These are phyloP conservation scores for Achaetomiella virescens DNA, from an alignment of 495 filamentous ascomycete species.

Conservation along the genomic window DNA sequence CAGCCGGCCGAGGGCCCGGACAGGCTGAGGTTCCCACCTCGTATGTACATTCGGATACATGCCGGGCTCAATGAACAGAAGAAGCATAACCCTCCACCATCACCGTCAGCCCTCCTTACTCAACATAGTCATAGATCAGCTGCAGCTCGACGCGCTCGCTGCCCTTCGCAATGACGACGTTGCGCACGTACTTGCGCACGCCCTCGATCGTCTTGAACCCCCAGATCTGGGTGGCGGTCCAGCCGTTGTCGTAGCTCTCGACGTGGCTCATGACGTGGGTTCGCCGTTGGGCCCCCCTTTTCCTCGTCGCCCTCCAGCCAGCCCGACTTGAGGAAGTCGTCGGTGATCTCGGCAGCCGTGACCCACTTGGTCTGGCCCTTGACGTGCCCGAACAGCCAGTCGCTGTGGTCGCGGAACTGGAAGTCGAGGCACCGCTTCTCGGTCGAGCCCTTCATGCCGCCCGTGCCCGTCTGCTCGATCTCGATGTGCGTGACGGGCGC, in stretches of 20 bases:
- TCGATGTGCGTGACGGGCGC: slow-evolving; percentile 61
- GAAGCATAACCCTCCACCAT: background rate
- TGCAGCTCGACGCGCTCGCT: slow-evolving; percentile 53
- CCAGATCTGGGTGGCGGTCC: slow-evolving; percentile 56
- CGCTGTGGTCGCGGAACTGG: slow-evolving; percentile 60
- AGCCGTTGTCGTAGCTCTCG: slow-evolving; percentile 48
- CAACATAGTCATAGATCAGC: slow-evolving; percentile 66
- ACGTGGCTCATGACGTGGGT: slow-evolving; percentile 49
- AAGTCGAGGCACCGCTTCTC: slow-evolving; percentile 71
- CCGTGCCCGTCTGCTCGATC: slow-evolving; percentile 70
- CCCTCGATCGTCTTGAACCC: slow-evolving; percentile 47
- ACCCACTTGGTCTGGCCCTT: slow-evolving; percentile 55
- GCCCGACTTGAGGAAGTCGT: slow-evolving; percentile 44
- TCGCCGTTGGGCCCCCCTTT: slow-evolving; percentile 44
- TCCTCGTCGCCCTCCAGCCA: slow-evolving; percentile 49
- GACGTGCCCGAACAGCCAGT: slow-evolving; percentile 76
- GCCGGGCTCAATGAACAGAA: background rate
- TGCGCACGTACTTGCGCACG: slow-evolving; percentile 60
- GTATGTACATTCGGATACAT: background rate
- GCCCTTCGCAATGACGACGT: slow-evolving; percentile 60
- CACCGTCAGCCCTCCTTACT: background rate
- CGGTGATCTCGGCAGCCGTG: slow-evolving; percentile 27
- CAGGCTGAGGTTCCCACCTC: background rate
- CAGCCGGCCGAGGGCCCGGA: background rate
- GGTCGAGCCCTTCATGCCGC: slow-evolving; percentile 64